Evolutionary conservation across 1,284 basidiomycete species (phyloP).

Genomic region (Pholiota adiposa): DNA sequence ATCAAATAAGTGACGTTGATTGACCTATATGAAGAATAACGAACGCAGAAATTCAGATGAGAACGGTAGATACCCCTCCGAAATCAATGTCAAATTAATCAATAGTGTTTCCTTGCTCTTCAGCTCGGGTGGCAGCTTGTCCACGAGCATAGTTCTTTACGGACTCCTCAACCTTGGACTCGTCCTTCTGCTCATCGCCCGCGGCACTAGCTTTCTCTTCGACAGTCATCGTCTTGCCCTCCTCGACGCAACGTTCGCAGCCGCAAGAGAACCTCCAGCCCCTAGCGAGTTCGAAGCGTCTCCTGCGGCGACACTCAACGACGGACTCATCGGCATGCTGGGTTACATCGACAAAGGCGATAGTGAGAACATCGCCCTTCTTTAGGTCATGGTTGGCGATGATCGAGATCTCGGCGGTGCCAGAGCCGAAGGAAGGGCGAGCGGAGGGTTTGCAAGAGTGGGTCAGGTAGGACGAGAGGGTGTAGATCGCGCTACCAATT

Average conservation of each 20-base stretch:
- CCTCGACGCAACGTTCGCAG: conserved; percentile 65
- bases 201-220: conserved; percentile 44
- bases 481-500: conserved; percentile 73
- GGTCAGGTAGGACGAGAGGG: conserved; percentile 74
- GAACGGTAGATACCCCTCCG: background rate
- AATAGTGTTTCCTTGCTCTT: conserved; percentile 14
- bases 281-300: conserved; percentile 73
- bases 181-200: conserved; percentile 47
- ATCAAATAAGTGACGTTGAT: background rate
- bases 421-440: conserved; percentile 61
- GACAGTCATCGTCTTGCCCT: conserved; percentile 41
- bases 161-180: conserved; percentile 59
- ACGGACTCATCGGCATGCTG: conserved; percentile 55
- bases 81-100: too few species aligned
- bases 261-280: conserved; percentile 81
- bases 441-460: conserved; percentile 76
- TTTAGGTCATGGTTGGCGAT: conserved; percentile 67
- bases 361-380: conserved; percentile 73
- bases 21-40: background rate
- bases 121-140: conserved; percentile 28
- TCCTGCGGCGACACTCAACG: conserved; percentile 59
- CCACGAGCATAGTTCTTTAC: conserved; percentile 40
- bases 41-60: too few species aligned
- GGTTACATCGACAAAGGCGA: conserved; percentile 73
- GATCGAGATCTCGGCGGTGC: conserved; percentile 67